A percentile compares a stretch with the other conserved stretches of the same genome.
Conservation (phyloP, 1,139 yeast species). For the Geotrichum australiense region DNA sequence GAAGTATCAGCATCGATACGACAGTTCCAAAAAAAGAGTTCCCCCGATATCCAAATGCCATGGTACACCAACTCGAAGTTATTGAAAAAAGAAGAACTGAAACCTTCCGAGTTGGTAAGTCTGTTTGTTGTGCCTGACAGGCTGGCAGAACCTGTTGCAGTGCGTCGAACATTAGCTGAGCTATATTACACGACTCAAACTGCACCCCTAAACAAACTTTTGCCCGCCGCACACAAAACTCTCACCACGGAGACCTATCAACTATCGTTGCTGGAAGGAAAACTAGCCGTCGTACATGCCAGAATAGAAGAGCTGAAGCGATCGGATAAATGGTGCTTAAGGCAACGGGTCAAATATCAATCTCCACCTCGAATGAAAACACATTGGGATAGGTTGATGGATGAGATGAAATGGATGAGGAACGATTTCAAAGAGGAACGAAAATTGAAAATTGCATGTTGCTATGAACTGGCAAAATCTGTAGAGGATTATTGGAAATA, state of each 20-base stretch:
- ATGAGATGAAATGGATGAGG: slow-evolving; percentile 83
- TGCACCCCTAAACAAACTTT: slow-evolving; percentile 68
- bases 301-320: slow-evolving; percentile 88
- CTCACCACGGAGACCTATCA: slow-evolving; percentile 80
- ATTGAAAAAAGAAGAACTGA: slow-evolving; percentile 18
- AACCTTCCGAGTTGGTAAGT: slow-evolving; percentile 25
- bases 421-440: slow-evolving; percentile 67
- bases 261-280: slow-evolving; percentile 83
- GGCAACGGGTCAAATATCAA: slow-evolving; percentile 67
- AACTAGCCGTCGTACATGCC: slow-evolving; percentile 84
- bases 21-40: slow-evolving; percentile 12
- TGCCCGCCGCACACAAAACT: slow-evolving; percentile 82
- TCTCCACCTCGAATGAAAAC: slow-evolving; percentile 58
- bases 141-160: slow-evolving; percentile 33
- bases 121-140: slow-evolving; percentile 33
- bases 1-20: slow-evolving; percentile 11
- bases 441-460: slow-evolving; percentile 62
- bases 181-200: slow-evolving; percentile 83
- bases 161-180: slow-evolving; percentile 60
- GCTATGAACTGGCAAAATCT: slow-evolving; percentile 63
- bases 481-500: slow-evolving; percentile 69
- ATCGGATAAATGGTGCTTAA: slow-evolving; percentile 81
- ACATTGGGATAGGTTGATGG: slow-evolving; percentile 69
- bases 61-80: slow-evolving; percentile 20
- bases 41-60: slow-evolving; percentile 17